Evolutionary conservation across 352 stramenopile species (phyloP), one percentile per base, ranked within the genome.

Genomic region (Globisporangium parvum): DNA sequence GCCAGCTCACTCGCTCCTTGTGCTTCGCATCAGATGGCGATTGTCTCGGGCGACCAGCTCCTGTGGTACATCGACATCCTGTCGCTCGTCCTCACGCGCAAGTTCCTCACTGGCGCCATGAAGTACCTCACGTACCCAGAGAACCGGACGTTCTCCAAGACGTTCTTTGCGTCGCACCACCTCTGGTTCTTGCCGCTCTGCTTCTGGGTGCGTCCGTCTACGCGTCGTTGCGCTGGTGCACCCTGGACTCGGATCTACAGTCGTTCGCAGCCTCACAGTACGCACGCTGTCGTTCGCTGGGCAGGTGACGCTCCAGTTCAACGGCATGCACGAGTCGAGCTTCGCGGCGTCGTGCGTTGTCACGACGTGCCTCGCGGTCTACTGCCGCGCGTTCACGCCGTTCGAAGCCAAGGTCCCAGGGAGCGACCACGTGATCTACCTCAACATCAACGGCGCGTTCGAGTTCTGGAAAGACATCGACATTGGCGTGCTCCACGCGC

Each of bases 11-110:
- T 6, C 6, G 18, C 3, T 55, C 6, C 46, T 6, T 10, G 44
- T 51, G 20, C n/a, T 3, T 18, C 48, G 63, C 9, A 37, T 21
- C 80, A 88, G 77, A 96, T 91, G 73, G 74, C 95, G 18, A 92
- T 88, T 20, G 91, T 98, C 6, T 94, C 87, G 17, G 93, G 96
- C 40, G 90, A 98, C 64, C 93, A 98, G 57, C 46, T 98, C 26
- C 63, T 96, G 17, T 98, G 91, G 91, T 98, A 93, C 59, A 75
- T 96, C 14, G 91, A 97, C 70, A 69, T 82, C 33, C 40, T 80
- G 12, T 87, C 59, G 42, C 95, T 84, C 52, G 35, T 87, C 4
- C 47, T 95, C 50, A 87, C 67, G 23, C 69, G 80, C 55, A 96
- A 88, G 51, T 97, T 98, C 62, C 65, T 84, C 20, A 77, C 96